phyloP scores from a whole-genome alignment of 805 yeast genomes.

The Pichia eremophila region DNA sequence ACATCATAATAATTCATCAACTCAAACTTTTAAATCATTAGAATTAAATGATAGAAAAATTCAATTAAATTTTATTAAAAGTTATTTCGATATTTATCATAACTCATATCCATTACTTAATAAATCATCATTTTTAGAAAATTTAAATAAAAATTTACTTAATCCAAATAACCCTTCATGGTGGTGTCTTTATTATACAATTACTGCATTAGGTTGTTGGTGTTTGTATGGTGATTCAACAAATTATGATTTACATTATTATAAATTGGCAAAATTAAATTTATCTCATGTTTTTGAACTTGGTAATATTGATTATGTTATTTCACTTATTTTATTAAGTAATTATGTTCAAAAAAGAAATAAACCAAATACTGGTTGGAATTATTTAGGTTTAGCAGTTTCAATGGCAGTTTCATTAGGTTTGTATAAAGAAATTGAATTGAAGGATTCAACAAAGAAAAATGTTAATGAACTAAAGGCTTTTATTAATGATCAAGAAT shows the following conservation, averaged over 20 bases:
- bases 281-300: conserved; percentile 43
- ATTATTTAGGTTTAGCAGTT: conserved; percentile 52
- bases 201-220: conserved; percentile 64
- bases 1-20: not conserved
- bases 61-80: conserved; percentile 16
- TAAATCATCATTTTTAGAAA: conserved; percentile 38
- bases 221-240: conserved; percentile 47
- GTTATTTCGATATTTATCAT: conserved; percentile 52
- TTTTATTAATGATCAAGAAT: conserved; percentile 36
- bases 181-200: conserved; percentile 46
- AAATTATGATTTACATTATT: conserved; percentile 45
- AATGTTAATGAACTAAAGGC: conserved; percentile 21
- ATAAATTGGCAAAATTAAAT: conserved; percentile 40
- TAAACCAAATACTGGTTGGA: conserved; percentile 63
- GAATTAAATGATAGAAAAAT: conserved; percentile 8
- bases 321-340: conserved; percentile 44
- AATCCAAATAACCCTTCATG: conserved; percentile 21
- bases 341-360: conserved; percentile 57
- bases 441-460: conserved; percentile 6
- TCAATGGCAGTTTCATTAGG: conserved; percentile 63
- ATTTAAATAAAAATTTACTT: not conserved
- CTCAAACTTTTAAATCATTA: not conserved
- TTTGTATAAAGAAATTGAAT: conserved; percentile 41
- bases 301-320: conserved; percentile 47
- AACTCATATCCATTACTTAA: conserved; percentile 53